A percentile compares a stretch with the other conserved stretches of the same genome.
Conservation (phyloP, 352 stramenopile genomes). For the Globisporangium lucens region DNA sequence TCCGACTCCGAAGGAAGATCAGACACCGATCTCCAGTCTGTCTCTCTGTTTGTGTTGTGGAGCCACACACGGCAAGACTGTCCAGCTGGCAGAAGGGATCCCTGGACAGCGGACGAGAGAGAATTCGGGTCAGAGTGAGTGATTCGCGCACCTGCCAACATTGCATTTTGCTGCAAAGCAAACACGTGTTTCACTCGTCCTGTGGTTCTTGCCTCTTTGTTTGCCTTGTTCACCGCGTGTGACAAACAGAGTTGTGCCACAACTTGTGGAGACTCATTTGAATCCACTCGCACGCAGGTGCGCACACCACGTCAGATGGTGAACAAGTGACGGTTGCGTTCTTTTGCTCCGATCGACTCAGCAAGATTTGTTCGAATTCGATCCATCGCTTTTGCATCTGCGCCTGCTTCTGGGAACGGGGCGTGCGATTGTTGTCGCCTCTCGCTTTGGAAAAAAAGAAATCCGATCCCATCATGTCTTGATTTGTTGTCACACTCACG, state of each 20-base stretch:
- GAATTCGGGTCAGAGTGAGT: not conserved
- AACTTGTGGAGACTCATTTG: not conserved
- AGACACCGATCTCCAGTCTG: not conserved
- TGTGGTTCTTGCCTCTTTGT: not conserved
- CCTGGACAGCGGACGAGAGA: not conserved
- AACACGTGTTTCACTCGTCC: not conserved
- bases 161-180: not conserved
- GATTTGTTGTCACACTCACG: not conserved
- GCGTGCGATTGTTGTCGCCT: not conserved
- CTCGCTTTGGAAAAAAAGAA: not conserved
- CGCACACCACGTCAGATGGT: not conserved
- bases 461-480: not conserved
- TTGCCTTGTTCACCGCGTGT: too few relatives aligned
- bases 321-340: not conserved
- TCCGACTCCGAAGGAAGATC: not conserved
- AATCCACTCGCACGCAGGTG: too few relatives aligned
- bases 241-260: not conserved
- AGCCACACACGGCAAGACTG: not conserved
- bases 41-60: not conserved
- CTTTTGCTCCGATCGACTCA: not conserved
- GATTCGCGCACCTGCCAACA: not conserved
- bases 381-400: too few relatives aligned
- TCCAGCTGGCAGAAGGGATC: not conserved
- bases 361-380: not conserved
- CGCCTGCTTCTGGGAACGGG: not conserved